Evolutionary conservation across 352 stramenopile genomes (phyloP), one percentile per base, ranked within the genome.

Genomic region (Globisporangium orthogonon): DNA sequence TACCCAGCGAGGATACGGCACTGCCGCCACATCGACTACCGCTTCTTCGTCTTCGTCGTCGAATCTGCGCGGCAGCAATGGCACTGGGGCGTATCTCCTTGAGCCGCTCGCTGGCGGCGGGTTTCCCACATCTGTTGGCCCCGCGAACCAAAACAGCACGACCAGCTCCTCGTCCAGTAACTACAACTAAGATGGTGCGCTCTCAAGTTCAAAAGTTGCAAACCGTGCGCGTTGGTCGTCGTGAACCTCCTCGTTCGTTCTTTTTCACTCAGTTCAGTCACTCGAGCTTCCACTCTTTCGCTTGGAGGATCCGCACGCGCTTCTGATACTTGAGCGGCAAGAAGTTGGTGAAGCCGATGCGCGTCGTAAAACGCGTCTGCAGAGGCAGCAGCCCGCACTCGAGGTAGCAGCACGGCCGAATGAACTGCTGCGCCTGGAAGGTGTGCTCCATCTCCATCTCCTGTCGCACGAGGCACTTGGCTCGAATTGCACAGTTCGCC

Each of bases 341-440:
- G 30, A 81, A 70, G 37, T 69, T 84, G 43, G 60, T 58, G 54
- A 89, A 89, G 0, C 79, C 69, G 1, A 66, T 58, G 33, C 73
- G 76, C 31, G 74, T 80, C 30, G 69, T 74, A 58, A 89, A 69
- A 48, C 70, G 69, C 29, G 66, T 69, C 54, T 74, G 66, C 18
- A 74, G 76, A 2, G 78, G 52, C n/a, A 79, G 47, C 4, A 87
- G 53, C 1, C 78, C 78, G 50, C 79, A 83, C 23, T 83, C 69
- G 30, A 83, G 74, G 54, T 89, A 87, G n/a, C 81, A 57, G 3
- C 72, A 67, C 9, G 76, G 76, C 4, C 61, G 63, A 17, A 89
- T 65, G 58, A 80, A 87, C 2, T 68, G 58, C 31, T 78, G 56
- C 15, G 66, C 56, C 15, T 75, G 50, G 14, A 66, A 53, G 13